Evolutionary conservation across 495 filamentous ascomycete species (phyloP).

Genomic region (Penicillium egyptiacum): DNA sequence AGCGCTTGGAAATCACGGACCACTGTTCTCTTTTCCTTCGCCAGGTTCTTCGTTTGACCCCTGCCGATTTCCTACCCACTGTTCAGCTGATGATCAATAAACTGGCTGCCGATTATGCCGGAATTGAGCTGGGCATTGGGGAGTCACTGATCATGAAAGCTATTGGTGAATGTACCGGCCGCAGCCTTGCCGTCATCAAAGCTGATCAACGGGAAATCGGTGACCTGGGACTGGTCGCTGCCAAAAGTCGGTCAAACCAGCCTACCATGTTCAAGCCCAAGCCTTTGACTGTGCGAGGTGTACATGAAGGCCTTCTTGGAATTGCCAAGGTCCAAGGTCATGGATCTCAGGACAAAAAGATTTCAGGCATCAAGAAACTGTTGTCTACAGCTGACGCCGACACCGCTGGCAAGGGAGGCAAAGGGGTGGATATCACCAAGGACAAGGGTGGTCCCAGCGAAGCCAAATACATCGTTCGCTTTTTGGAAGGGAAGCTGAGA

Average conservation of each 20-base stretch:
- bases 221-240: constrained; percentile 89
- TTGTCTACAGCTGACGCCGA: constrained; percentile 80
- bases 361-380: constrained; percentile 92
- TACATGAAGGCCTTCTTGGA: constrained; percentile 82
- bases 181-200: constrained; percentile 84
- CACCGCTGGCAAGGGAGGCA: constrained; percentile 62
- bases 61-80: constrained; percentile 80
- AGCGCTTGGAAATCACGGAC: constrained; percentile 79
- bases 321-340: constrained; percentile 87
- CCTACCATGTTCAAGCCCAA: constrained; percentile 98
- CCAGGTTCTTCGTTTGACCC: constrained; percentile 89
- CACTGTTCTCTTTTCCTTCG: constrained; percentile 88
- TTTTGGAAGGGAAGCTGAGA: constrained; percentile 89
- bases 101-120: constrained; percentile 92
- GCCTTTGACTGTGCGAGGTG: constrained; percentile 78
- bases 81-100: constrained; percentile 97
- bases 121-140: constrained; percentile 93
- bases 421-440: constrained; percentile 80
- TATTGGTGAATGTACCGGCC: constrained; percentile 90
- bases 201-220: constrained; percentile 93
- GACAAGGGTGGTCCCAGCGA: constrained; percentile 94
- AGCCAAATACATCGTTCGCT: constrained; percentile 89
- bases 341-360: constrained; percentile 85
- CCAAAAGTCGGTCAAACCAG: constrained; percentile 90
- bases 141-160: constrained; percentile 98